Evolutionary conservation across 495 filamentous ascomycete species (phyloP).

Genomic region (Antarctomyces pellizariae): DNA sequence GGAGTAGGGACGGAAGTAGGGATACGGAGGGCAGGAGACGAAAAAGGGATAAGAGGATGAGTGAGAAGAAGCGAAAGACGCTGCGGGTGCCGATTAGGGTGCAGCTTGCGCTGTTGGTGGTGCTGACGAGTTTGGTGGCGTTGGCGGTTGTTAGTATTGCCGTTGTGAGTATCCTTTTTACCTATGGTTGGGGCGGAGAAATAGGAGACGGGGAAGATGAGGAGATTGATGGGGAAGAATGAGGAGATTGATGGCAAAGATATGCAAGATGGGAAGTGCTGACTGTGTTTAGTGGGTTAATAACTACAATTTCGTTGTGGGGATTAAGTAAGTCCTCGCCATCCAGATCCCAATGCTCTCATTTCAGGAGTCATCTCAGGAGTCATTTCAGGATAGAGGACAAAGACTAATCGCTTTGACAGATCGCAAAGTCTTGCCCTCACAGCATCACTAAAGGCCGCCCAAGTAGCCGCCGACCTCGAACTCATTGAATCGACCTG

Average conservation of each 20-base stretch:
- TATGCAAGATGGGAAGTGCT: not conserved
- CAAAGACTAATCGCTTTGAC: too few relatives aligned
- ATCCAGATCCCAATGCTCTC: not conserved
- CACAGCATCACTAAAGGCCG: constrained; percentile 65
- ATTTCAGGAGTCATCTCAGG: constrained; percentile 1
- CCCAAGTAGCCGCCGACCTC: constrained; percentile 53
- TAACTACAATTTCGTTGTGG: constrained; percentile 2
- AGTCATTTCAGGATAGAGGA: constrained; percentile 27
- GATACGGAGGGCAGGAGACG: too few relatives aligned
- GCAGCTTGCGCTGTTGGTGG: constrained; percentile 1
- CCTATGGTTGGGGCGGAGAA: too few relatives aligned
- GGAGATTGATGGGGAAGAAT: too few relatives aligned
- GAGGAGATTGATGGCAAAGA: not conserved
- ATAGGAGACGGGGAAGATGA: too few relatives aligned
- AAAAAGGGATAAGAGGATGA: too few relatives aligned
- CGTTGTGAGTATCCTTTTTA: not conserved
- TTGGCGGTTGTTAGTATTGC: not conserved
- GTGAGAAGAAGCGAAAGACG: too few relatives aligned
- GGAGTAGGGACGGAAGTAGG: too few relatives aligned
- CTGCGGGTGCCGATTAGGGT: not conserved
- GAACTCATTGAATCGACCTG: constrained; percentile 48
- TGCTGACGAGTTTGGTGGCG: not conserved
- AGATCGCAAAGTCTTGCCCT: constrained; percentile 42
- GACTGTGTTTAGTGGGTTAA: constrained; percentile 2
- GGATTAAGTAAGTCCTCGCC: not conserved